Base-by-base conservation (phyloP, 2,329 filamentous ascomycete genomes). In the Ascochyta clinopodiicola region DNA sequence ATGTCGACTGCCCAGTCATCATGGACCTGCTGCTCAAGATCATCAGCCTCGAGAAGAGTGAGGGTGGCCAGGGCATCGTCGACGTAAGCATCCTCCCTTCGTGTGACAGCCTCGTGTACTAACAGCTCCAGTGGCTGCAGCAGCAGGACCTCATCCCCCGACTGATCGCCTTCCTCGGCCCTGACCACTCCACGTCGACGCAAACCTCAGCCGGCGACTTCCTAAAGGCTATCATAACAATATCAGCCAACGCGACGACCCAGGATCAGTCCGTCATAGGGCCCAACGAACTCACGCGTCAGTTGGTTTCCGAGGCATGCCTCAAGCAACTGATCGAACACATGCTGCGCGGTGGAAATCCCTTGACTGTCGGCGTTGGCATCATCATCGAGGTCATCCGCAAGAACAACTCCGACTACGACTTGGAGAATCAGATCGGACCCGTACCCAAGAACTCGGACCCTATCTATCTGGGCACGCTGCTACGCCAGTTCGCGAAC, bases 401-500 rank as follows among this genome's bases (percentile, higher is more conserved):
- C 57, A 99, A 99, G 80, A 99, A 99, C 78, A 99, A 99, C 75
- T 98, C 95, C 0, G 95, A 99, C 76, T 99, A 99, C 73, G 95
- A 99, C 66, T 89, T 95, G 0, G 95, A 98, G 66, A 90, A 93
- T 66, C 88, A 93, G 58, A 87, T 89, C 44, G 91, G 92, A 56
- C 86, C 90, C 25, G 90, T 90, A 62, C 86, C 90, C 2, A 82
- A 88, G 50, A 94, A 94, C 0, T 94, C 92, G 46, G 95, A 99
- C 69, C 95, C 95, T 4, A 99, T 99, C 66, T 99, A 98, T 71
- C 85, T 99, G 0, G 95, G 95, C 21, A 95, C 90, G 1, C 82
- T 99, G 6, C 84, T 99, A 32, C 87, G 94, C 44, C 82, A 94
- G 61, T 99, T 99, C 69, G 94, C 93, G 13, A 85, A 90, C 63